These are phyloP conservation scores for Cytospora mali DNA, from an alignment of 2,329 filamentous ascomycete species.

Conservation along the genomic window DNA sequence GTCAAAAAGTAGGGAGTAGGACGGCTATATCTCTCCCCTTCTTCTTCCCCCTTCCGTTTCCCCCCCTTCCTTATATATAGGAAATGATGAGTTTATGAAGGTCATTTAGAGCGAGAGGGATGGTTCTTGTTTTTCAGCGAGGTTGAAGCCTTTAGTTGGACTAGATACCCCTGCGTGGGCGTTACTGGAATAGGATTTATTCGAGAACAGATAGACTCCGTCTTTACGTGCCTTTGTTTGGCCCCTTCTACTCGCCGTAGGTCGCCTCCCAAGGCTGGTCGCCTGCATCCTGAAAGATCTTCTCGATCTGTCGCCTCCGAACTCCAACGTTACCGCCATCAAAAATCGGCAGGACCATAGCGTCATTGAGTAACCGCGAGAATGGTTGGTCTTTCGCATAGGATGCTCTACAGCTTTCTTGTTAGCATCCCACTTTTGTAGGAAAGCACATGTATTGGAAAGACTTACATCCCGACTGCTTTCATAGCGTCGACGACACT, in stretches of 20 bases:
- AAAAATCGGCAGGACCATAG: slow-evolving; percentile 51
- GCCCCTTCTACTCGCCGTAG: neutral
- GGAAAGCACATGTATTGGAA: neutral
- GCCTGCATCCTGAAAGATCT: slow-evolving; percentile 44
- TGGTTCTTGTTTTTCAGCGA: neutral
- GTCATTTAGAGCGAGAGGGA: neutral
- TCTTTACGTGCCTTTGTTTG: neutral
- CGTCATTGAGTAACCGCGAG: slow-evolving; percentile 46
- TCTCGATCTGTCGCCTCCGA: slow-evolving; percentile 50
- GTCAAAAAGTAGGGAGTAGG: neutral
- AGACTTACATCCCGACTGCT: slow-evolving; percentile 50
- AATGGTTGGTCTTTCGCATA: slow-evolving; percentile 48
- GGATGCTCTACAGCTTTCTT: slow-evolving; percentile 36
- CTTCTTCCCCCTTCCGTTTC: too few species aligned
- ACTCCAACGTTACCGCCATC: slow-evolving; percentile 59
- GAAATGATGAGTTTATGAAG: too few species aligned
- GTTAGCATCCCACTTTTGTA: too few species aligned
- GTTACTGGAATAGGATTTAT: neutral
- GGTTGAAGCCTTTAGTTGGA: neutral
- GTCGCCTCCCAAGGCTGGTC: slow-evolving; percentile 52
- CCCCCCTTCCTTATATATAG: too few species aligned
- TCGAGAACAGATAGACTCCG: neutral
- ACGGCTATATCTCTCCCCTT: neutral
- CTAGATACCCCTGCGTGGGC: slow-evolving; percentile 1
- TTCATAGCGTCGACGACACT: slow-evolving; percentile 52